Base-by-base conservation (phyloP, 345 rosid species). In the Populus deltoides region DNA sequence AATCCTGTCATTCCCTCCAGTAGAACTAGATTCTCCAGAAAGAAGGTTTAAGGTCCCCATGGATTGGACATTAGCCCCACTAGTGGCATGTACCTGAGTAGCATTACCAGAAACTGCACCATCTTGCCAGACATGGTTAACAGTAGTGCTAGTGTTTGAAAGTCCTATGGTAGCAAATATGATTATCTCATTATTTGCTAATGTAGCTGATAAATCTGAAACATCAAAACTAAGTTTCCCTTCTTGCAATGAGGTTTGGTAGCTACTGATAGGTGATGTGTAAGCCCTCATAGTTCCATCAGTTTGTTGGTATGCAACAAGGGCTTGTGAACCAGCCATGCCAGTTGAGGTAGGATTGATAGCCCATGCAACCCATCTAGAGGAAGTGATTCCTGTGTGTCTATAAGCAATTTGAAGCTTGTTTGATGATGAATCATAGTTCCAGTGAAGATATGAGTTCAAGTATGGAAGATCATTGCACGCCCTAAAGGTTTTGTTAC, bases 321-420 rank as follows among this genome's bases (percentile, higher is more conserved):
- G 87, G 55, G 99, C 91, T 77, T 96, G 95, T 6, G 97, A 84
- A 1, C 95, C 97, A 6, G 85, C 81, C 99, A 96, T 96, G 51
- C 91, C 92, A 0, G 83, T 77, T 36, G 87, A 78, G 3, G 79
- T 83, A 0, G 99, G 99, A 79, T 96, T 96, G 57, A 96, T 83
- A n/a, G 93, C 97, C 99, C 98, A 95, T 8, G 94, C 92, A 43
- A 91, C 89, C 99, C 97, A 93, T 73, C 66, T 84, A 16, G 88
- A 75, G 47, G 94, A 43, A 47, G 86, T 55, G 61, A 88, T 73
- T 0, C 87, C 86, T 11, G 88, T 68, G 75, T 90, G 97, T 79
- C 99, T 90, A 79, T 83, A 96, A 29, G 98, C 99, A 62, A 96
- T 78, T 69, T 89, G 84, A 47, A 91, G 93, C 72, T 66, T 81